These are phyloP conservation scores for Hypoxylon sp. DNA, from an alignment of 2,329 filamentous ascomycete genomes.

Conservation along the genomic window DNA sequence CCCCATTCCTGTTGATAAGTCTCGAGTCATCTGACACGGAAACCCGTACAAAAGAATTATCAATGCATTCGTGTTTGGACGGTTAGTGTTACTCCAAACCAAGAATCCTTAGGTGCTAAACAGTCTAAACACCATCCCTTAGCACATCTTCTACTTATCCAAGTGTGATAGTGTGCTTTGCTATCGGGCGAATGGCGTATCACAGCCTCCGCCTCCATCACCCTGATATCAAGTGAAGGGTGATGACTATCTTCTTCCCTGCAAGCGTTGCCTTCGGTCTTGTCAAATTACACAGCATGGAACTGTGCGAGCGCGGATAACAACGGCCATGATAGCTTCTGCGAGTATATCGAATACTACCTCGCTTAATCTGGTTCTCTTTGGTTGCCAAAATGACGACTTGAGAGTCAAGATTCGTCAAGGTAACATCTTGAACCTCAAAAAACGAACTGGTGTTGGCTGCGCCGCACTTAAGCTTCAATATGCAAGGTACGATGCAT, in stretches of 20 bases:
- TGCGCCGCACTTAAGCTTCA: constrained; percentile 33
- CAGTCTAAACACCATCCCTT: constrained; percentile 17
- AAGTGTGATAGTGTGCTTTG: constrained; percentile 12
- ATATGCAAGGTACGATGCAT: constrained; percentile 47
- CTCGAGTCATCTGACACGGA: constrained; percentile 32
- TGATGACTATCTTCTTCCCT: too few relatives aligned
- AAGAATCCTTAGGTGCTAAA: too few relatives aligned
- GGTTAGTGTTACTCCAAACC: constrained; percentile 30
- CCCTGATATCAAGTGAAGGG: constrained; percentile 7
- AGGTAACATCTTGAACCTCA: constrained; percentile 7
- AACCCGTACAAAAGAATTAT: constrained; percentile 14
- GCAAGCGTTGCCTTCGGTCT: constrained; percentile 15
- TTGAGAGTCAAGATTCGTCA: constrained; percentile 16
- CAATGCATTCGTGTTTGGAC: constrained; percentile 25
- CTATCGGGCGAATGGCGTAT: constrained; percentile 29
- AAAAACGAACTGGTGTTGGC: constrained; percentile 22
- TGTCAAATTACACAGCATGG: neutral
- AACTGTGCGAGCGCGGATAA: constrained; percentile 2
- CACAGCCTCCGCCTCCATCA: constrained; percentile 24
- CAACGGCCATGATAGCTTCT: constrained; percentile 8
- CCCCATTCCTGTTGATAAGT: constrained; percentile 22
- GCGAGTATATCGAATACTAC: constrained; percentile 4
- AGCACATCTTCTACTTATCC: constrained; percentile 1
- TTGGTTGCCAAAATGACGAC: neutral
- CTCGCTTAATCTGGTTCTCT: constrained; percentile 20